Evolutionary conservation across 2,329 filamentous ascomycete genomes (phyloP), one percentile per base, ranked within the genome.

Genomic region (Penicillium sp.): DNA sequence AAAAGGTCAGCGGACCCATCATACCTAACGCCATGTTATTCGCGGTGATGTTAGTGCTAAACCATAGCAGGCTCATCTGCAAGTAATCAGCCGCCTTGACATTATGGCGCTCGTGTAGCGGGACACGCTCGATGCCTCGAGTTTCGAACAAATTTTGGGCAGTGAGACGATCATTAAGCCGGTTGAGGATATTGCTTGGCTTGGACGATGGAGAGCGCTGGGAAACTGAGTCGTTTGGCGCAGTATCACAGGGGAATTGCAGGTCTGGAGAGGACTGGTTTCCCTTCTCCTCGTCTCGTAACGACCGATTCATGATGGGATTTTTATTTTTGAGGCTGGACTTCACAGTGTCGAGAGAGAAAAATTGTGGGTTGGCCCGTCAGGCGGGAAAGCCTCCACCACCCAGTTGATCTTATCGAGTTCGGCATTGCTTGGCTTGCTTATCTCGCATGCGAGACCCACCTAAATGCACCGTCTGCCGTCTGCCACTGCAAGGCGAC

Each of bases 121-220:
- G 77, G 0, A 86, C 83, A 11, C 83, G 20, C 66, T 84, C 77
- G 39, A 86, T 85, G 11, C 84, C 84, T 38, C 84, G 80, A 1
- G 79, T 76, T 68, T 86, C 84, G 20, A 45, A 45, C 11, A 45
- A 45, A 14, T 28, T 25, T 10, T 25, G 20, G 20, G n/a, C 42
- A 0, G 42, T 8, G 7, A 45, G 42, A 28, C 42, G 20, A 8
- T 25, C 42, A 45, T 25, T 45, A 5, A 45, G 20, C 20, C 42
- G 42, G 42, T 17, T 45, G 20, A 45, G 14, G 3, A 25, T 45
- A 45, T 28, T 45, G 20, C 22, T 20, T 15, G 42, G 25, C 42
- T 45, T 25, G 41, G 17, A 42, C 11, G 17, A 4, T 42, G 41
- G 17, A 28, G 20, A 14, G 12, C 22, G 22, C 22, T 7, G 5